A percentile compares a stretch with the other conserved stretches of the same genome.
phyloP scores from a whole-genome alignment of 1,139 yeast genomes.

The Zygosaccharomyces sapae region DNA sequence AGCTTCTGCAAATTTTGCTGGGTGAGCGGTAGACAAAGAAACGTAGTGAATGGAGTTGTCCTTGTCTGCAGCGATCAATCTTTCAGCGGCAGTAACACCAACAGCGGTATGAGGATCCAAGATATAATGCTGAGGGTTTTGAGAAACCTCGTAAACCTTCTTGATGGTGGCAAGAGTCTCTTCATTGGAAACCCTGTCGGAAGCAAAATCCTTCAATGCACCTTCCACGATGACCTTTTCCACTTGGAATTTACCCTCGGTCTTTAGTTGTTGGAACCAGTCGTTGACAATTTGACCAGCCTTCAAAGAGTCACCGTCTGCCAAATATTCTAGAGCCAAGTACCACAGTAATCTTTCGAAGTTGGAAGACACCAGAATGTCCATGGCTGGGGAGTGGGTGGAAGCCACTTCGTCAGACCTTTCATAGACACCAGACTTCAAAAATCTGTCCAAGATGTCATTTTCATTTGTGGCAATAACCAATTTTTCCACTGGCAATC shows the following conservation, averaged over 20 bases:
- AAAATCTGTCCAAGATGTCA: conserved; percentile 88
- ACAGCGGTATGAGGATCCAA: conserved; percentile 96
- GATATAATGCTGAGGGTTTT: conserved; percentile 65
- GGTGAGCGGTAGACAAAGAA: conserved; percentile 94
- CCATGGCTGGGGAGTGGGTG: conserved; percentile 97
- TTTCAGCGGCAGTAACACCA: conserved; percentile 75
- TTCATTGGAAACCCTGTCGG: conserved; percentile 73
- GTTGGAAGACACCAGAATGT: conserved; percentile 87
- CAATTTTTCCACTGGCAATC: conserved; percentile 79
- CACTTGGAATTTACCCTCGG: conserved; percentile 71
- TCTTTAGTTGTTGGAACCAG: conserved; percentile 79
- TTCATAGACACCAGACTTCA: conserved; percentile 79
- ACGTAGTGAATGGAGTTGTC: conserved; percentile 51
- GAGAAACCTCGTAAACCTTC: conserved; percentile 49
- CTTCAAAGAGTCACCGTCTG: conserved; percentile 53
- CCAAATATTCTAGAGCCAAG: conserved; percentile 65
- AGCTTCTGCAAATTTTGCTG: conserved; percentile 96
- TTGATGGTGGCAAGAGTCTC: conserved; percentile 77
- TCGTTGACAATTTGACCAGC: conserved; percentile 69
- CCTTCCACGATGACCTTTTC: conserved; percentile 59
- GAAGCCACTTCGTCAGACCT: conserved; percentile 75
- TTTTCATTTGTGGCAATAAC: conserved; percentile 94
- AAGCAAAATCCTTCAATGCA: conserved; percentile 66
- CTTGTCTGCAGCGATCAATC: conserved; percentile 50
- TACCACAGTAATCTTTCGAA: conserved; percentile 96